These are phyloP conservation scores for Backusella tarrabulga DNA, from an alignment of 192 early-diverging fungal species.

Conservation along the genomic window DNA sequence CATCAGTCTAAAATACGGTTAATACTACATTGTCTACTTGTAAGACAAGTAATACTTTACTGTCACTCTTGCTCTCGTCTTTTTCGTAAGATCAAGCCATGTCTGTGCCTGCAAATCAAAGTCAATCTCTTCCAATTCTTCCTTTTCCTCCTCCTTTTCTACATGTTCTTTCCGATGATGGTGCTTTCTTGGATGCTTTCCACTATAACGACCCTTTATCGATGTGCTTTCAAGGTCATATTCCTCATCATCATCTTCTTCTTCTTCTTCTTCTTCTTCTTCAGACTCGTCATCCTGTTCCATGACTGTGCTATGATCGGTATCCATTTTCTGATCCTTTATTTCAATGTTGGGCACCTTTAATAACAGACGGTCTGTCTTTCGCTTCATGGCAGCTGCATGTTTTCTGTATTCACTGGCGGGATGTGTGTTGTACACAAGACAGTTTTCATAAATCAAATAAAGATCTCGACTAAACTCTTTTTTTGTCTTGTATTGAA, in stretches of 20 bases:
- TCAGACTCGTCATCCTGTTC: slow-evolving; percentile 43
- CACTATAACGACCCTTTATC: background rate
- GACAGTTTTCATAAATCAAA: slow-evolving; percentile 92
- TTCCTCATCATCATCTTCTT: slow-evolving; percentile 28
- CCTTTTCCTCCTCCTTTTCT: slow-evolving; percentile 31
- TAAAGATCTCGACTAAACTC: slow-evolving; percentile 87
- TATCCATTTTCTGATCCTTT: slow-evolving; percentile 54
- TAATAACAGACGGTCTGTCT: slow-evolving; percentile 70
- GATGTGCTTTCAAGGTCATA: slow-evolving; percentile 1
- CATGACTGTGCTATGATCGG: slow-evolving; percentile 11
- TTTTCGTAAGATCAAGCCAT: slow-evolving; percentile 58
- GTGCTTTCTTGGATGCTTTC: slow-evolving; percentile 12
- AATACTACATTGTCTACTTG: too few species aligned
- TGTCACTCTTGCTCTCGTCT: slow-evolving; percentile 45
- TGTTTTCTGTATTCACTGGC: slow-evolving; percentile 87
- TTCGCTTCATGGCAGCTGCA: slow-evolving; percentile 78
- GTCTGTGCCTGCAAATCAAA: slow-evolving; percentile 49
- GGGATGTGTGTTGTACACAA: slow-evolving; percentile 86
- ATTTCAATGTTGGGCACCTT: slow-evolving; percentile 84
- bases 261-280: slow-evolving; percentile 22
- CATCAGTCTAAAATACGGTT: slow-evolving; percentile 12
- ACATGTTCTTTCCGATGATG: slow-evolving; percentile 38
- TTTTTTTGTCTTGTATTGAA: slow-evolving; percentile 82
- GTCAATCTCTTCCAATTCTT: slow-evolving; percentile 48
- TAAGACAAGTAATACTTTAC: slow-evolving; percentile 16